These are phyloP conservation scores for Xerocomus potaroensis DNA, from an alignment of 768 basidiomycete genomes.

Conservation along the genomic window DNA sequence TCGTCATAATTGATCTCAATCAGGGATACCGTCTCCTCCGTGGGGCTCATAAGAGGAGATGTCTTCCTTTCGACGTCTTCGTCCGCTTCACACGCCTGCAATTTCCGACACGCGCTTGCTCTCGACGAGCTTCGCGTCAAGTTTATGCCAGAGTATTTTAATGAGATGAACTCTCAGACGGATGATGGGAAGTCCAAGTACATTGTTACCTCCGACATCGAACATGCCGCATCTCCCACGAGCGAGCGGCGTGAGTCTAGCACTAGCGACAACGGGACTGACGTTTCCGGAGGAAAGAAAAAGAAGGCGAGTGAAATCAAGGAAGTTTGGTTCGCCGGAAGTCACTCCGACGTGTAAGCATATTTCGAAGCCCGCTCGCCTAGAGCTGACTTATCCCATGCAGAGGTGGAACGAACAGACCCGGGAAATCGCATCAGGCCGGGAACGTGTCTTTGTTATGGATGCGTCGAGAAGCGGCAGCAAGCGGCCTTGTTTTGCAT, in stretches of 20 bases:
- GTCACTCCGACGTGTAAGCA: constrained; percentile 34
- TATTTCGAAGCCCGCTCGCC: fast-evolving
- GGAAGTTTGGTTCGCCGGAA: constrained; percentile 65
- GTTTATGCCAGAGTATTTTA: constrained; percentile 44
- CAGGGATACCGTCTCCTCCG: constrained; percentile 68
- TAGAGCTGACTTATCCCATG: not conserved
- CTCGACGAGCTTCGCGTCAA: constrained; percentile 60
- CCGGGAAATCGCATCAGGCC: constrained; percentile 15
- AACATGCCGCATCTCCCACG: not conserved
- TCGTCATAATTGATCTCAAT: not conserved
- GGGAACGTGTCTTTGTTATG: constrained; percentile 27
- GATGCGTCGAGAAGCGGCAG: constrained; percentile 32
- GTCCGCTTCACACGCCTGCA: constrained; percentile 49
- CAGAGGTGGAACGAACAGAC: constrained; percentile 23
- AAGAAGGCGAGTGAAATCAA: constrained; percentile 28
- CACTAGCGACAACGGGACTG: not conserved
- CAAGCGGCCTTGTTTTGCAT: constrained; percentile 22
- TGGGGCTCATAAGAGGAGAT: constrained; percentile 46
- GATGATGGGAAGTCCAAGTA: constrained; percentile 7
- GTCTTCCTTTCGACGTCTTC: constrained; percentile 52
- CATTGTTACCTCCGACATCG: not conserved
- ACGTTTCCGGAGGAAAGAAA: not conserved
- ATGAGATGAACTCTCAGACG: constrained; percentile 24
- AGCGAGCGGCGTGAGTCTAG: not conserved
- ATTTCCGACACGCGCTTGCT: constrained; percentile 60